Evolutionary conservation across 108 stramenopile genomes (phyloP), one percentile per base, ranked within the genome.

Genomic region (Cyclotella kingstonii): DNA sequence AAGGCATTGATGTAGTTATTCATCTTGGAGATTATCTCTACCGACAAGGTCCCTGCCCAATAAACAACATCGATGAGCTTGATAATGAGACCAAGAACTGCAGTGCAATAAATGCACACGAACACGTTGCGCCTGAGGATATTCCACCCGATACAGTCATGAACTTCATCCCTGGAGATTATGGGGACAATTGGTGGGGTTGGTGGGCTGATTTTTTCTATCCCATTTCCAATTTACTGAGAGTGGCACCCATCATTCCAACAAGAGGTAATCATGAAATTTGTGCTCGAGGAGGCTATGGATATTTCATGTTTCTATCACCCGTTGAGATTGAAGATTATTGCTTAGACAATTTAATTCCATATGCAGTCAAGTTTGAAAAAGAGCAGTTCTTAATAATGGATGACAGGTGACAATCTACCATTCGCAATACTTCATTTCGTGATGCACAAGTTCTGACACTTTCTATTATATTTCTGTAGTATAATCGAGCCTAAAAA

Each of bases 121-220:
- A 39, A 39, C 19, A 38, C 29, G 63, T 25, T 31, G 0, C 7
- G 0, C 36, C 36, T 7, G 27, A 7, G 18, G 63, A 52, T 2
- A 52, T 63, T 0, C 27, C 25, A 0, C 33, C 3, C 1, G 65
- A 30, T 12, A 38, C 30, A 0, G 17, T 55, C 3, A 55, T 66
- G 65, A 66, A 66, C 31, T 66, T 57, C 39, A 50, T 66, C n/a
- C 65, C 65, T 0, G 65, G 65, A 14, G 28, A 36, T 11, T 66
- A 48, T 23, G 65, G 65, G 18, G 65, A 66, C 54, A 66, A 55
- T 38, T 66, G 54, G 54, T 66, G 44, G 33, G 55, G 55, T 11
- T 66, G 65, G 65, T 66, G 65, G 65, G 42, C 36, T 26, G 65
- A 66, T 26, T 66, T 66, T 22, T 66, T 56, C 15, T 56, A 42